Evolutionary conservation across 2,329 filamentous ascomycete genomes (phyloP).

Genomic region (Aspergillus terreus): DNA sequence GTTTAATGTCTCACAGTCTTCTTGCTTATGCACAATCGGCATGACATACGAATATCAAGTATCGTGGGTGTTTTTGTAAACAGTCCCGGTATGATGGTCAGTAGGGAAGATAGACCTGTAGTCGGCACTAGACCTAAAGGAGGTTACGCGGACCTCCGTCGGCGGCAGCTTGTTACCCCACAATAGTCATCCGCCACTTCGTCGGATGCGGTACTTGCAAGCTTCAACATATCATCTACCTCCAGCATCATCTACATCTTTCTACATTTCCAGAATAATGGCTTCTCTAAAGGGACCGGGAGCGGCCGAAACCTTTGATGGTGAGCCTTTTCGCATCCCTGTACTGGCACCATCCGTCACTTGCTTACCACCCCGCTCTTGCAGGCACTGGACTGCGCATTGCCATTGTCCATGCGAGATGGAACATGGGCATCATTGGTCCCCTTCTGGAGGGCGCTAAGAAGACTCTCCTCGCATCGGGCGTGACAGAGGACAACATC

Average conservation of each 20-base stretch:
- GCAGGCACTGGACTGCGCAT: constrained; percentile 72
- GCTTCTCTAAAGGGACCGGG: constrained; percentile 61
- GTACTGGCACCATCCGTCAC: not conserved
- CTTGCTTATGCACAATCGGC: constrained; percentile 1
- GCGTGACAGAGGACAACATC: constrained; percentile 85
- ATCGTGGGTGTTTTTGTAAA: no score
- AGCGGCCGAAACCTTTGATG: constrained; percentile 55
- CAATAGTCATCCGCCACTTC: not conserved
- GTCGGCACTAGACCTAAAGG: not conserved
- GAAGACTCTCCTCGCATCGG: constrained; percentile 70
- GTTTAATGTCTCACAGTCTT: constrained; percentile 3
- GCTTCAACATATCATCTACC: not conserved
- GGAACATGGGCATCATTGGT: constrained; percentile 87
- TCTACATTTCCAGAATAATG: constrained; percentile 33
- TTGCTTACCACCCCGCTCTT: constrained; percentile 10
- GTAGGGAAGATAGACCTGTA: no score
- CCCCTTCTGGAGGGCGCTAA: constrained; percentile 77
- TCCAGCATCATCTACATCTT: not conserved
- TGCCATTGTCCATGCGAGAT: constrained; percentile 92
- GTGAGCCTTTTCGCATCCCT: constrained; percentile 34
- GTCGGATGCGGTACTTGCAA: not conserved
- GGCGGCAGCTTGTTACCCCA: not conserved
- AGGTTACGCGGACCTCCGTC: not conserved
- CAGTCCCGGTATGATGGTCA: no score
- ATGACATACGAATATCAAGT: not conserved